Conservation (phyloP, 2,329 filamentous ascomycete genomes). For the Fusarium setosum region DNA sequence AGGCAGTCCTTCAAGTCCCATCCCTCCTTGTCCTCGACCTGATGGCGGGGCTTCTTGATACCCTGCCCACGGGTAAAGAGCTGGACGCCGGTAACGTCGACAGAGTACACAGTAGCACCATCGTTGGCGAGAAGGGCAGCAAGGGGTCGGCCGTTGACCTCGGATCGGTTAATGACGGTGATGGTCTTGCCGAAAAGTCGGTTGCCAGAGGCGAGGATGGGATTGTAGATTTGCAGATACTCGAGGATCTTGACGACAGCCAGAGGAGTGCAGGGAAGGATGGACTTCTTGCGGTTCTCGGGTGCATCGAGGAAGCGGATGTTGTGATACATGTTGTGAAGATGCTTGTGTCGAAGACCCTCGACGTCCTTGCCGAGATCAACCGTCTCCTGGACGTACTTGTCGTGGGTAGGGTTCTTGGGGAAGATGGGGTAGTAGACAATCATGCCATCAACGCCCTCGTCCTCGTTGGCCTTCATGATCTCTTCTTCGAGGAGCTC, state of each 20-base stretch:
- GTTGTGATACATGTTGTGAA: conserved; percentile 99
- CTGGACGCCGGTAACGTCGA: conserved; percentile 92
- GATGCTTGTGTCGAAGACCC: conserved; percentile 90
- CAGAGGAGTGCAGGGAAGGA: conserved; percentile 94
- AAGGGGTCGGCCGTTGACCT: conserved; percentile 93
- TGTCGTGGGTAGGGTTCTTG: conserved; percentile 83
- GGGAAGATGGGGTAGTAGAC: conserved; percentile 98
- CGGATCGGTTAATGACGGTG: conserved; percentile 94
- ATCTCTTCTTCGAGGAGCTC: conserved; percentile 92
- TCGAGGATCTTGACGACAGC: conserved; percentile 98
- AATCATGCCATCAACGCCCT: conserved; percentile 86
- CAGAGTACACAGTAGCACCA: conserved; percentile 93
- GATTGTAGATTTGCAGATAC: conserved; percentile 96
- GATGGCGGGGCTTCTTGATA: conserved; percentile 85
- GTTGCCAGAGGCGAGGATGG: conserved; percentile 91
- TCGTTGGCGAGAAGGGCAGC: conserved; percentile 96
- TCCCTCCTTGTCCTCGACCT: conserved; percentile 84
- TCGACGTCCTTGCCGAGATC: conserved; percentile 94
- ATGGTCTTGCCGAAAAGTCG: conserved; percentile 93
- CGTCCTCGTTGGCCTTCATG: conserved; percentile 84
- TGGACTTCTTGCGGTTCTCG: conserved; percentile 83
- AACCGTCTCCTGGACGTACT: conserved; percentile 95
- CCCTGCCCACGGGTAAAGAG: conserved; percentile 91
- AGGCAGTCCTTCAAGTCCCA: conserved; percentile 85
- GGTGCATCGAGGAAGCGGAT: conserved; percentile 90